A percentile compares a stretch with the other conserved stretches of the same genome.
Conservation (phyloP, 768 basidiomycete genomes). For the Rhodotorula babjevae region DNA sequence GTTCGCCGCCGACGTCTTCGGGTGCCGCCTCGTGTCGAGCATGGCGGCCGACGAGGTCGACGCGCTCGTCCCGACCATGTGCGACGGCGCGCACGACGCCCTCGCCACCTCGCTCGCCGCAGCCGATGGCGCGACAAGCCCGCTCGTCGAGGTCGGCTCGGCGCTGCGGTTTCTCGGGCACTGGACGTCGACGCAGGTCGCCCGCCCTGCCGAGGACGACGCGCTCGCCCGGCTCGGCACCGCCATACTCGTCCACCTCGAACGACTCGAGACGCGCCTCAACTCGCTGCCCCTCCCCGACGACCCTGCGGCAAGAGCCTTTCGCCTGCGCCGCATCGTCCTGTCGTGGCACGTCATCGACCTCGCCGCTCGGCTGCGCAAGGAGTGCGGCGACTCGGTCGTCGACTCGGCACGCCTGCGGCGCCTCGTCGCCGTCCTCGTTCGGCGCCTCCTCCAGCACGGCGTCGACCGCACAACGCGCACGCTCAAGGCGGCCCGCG, state of each 20-base stretch:
- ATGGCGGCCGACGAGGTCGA: conserved; percentile 53
- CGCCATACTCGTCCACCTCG: conserved; percentile 49
- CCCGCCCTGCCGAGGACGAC: conserved; percentile 30
- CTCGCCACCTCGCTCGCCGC: conserved; percentile 45
- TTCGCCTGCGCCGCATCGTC: conserved; percentile 50
- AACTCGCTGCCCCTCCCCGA: conserved; percentile 47
- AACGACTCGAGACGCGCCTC: conserved; percentile 47
- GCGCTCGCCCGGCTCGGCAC: conserved; percentile 45
- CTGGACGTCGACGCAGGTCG: conserved; percentile 54
- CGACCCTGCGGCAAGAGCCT: conserved; percentile 44
- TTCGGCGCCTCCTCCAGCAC: conserved; percentile 56
- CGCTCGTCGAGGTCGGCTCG: conserved; percentile 43
- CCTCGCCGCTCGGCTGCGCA: conserved; percentile 52
- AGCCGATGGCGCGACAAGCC: not conserved
- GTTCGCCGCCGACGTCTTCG: conserved; percentile 43
- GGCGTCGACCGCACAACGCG: conserved; percentile 55
- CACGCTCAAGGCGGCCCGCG: conserved; percentile 46
- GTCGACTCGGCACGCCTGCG: not conserved
- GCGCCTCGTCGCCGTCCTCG: conserved; percentile 47
- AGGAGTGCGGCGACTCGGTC: not conserved
- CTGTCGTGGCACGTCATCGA: conserved; percentile 66
- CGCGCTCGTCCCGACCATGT: conserved; percentile 46
- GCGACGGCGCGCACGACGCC: conserved; percentile 54
- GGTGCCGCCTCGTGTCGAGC: conserved; percentile 46
- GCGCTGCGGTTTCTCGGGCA: conserved; percentile 52